Base-by-base conservation (phyloP, 345 rosid genomes). In the Nasturtium officinale region DNA sequence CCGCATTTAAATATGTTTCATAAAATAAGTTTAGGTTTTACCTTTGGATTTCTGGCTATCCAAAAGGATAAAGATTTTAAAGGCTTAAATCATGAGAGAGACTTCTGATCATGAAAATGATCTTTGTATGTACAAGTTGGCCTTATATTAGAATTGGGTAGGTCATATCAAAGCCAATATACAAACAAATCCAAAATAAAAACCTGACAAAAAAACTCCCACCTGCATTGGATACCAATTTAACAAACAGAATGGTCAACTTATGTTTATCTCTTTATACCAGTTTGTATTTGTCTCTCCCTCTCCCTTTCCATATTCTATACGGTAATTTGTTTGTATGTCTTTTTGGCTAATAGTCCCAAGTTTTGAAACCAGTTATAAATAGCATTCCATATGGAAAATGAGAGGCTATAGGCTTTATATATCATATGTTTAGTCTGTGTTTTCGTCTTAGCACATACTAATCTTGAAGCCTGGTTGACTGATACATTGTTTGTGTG, bases 171-270 rank as follows among this genome's bases (percentile, higher is more conserved):
- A 50, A 37, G 12, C 35, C 61, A 66, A 57, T 15, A 46, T 7
- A 64, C 17, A 43, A 12, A 13, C 28, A 30, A 30, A 20, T 26
- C 18, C 53, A 16, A 50, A 72, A 40, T 1, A 33, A 43, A 53
- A 45, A 56, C 37, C 45, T 6, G 57, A 67, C 17, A 20, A 17
- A 42, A 18, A 23, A 28, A 46, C 15, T 51, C 37, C 65, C 72
- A 77, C 76, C 65, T 64, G 76, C 80, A 57, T 48, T 64, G 71
- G 76, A 64, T 70, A 69, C 76, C 80, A 62, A 47, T 38, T 54
- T 63, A 76, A 70, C 75, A 64, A 77, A 77, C 80, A 70, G 80
- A 47, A 70, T 77, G 80, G 80, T 69, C 76, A 48, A 70, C 76
- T 56, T 48, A 47, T 76, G 75, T 76, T 69, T 55, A 55, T 69